These are phyloP conservation scores for Fraxinus quadrangulata DNA, from an alignment of 257 asterid genomes.

Conservation along the genomic window DNA sequence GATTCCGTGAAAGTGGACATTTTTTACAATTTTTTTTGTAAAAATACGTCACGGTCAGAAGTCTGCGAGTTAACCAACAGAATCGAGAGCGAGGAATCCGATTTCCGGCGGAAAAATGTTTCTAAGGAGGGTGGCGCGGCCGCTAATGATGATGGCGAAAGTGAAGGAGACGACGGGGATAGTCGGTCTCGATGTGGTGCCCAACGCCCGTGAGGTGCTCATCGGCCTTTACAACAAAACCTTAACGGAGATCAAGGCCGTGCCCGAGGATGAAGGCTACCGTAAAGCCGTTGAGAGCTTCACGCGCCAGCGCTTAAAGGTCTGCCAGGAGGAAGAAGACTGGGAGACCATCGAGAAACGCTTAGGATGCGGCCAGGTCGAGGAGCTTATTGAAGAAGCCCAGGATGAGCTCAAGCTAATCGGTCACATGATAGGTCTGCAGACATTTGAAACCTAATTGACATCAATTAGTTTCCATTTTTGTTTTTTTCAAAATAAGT, in stretches of 20 bases:
- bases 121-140: conserved; percentile 85
- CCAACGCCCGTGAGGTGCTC: conserved; percentile 89
- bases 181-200: conserved; percentile 93
- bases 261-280: conserved; percentile 90
- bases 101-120: conserved; percentile 52
- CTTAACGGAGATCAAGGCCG: conserved; percentile 90
- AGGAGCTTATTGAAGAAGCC: conserved; percentile 96
- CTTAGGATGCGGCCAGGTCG: conserved; percentile 95
- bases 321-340: conserved; percentile 87
- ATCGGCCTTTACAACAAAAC: conserved; percentile 84
- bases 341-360: conserved; percentile 87
- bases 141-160: conserved; percentile 85
- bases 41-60: background rate
- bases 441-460: conserved; percentile 1
- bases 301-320: conserved; percentile 83
- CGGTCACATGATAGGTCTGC: conserved; percentile 77
- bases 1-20: too few relatives aligned
- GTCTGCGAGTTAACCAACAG: background rate
- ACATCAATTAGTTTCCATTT: conserved; percentile 9
- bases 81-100: too few relatives aligned
- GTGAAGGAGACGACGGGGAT: conserved; percentile 97
- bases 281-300: conserved; percentile 96
- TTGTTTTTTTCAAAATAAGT: background rate
- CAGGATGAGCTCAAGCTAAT: conserved; percentile 91
- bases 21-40: too few relatives aligned